Evolutionary conservation across 176 grass and related monocot species (phyloP).

Genomic region (Eragrostis nindensis): DNA sequence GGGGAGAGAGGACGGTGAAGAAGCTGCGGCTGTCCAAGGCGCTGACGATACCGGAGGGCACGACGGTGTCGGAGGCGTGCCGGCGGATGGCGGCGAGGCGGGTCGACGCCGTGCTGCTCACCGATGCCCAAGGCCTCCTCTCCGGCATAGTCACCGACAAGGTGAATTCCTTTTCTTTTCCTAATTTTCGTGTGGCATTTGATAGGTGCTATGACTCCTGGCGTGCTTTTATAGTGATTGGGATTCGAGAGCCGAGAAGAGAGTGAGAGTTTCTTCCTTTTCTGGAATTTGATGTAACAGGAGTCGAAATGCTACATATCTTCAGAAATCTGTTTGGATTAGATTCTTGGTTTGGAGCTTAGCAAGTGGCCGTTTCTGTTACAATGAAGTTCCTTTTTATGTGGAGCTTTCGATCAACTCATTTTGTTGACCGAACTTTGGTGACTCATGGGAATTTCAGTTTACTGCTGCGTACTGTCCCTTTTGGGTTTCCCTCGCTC

Average conservation of each 20-base stretch:
- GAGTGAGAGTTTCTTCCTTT: background rate
- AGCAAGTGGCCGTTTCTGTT: conserved; percentile 40
- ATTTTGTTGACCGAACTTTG: conserved; percentile 12
- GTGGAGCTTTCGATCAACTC: background rate
- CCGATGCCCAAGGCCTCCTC: conserved; percentile 86
- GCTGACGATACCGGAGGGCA: conserved; percentile 89
- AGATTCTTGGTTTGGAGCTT: conserved; percentile 43
- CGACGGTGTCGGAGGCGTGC: conserved; percentile 87
- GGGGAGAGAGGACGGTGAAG: conserved; percentile 96
- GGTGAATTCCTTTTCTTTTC: conserved; percentile 35
- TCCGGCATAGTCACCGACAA: conserved; percentile 98
- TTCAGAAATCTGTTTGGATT: conserved; percentile 25
- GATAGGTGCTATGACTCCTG: background rate
- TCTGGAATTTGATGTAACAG: conserved; percentile 12
- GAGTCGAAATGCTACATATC: conserved; percentile 17
- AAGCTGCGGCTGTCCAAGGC: conserved; percentile 91
- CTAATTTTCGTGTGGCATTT: background rate
- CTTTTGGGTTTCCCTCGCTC: background rate
- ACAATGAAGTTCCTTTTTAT: conserved; percentile 2
- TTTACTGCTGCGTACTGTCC: background rate
- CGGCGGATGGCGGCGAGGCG: conserved; percentile 83
- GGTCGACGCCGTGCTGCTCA: conserved; percentile 87
- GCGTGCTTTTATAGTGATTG: conserved; percentile 18
- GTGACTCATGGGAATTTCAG: background rate
- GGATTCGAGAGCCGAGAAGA: background rate